These are phyloP conservation scores for Prorocentrum cordatum DNA, from an alignment of 169 alveolate genomes.

Conservation along the genomic window DNA sequence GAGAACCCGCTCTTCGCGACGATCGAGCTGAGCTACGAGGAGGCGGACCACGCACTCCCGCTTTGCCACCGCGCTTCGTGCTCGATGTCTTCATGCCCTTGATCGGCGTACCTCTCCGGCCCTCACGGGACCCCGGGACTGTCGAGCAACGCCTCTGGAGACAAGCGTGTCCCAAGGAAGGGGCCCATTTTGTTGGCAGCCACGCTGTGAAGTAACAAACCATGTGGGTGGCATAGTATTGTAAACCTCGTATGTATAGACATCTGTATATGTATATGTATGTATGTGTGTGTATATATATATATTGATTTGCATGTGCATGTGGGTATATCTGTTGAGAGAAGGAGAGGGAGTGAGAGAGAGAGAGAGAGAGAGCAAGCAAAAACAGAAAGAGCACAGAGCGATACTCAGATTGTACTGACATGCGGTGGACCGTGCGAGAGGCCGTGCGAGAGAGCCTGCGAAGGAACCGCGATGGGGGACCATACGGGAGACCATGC, in stretches of 20 bases:
- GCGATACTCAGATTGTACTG: too few species aligned
- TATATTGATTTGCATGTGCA: not conserved
- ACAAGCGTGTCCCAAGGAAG: too few species aligned
- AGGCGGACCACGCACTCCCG: conserved; percentile 83
- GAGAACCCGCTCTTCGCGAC: conserved; percentile 95
- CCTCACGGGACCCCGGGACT: too few species aligned
- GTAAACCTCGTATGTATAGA: conserved; percentile 31
- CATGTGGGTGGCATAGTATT: not conserved
- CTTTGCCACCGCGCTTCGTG: too few species aligned
- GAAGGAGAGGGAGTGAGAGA: not conserved
- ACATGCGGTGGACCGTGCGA: conserved; percentile 76
- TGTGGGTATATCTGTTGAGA: not conserved
- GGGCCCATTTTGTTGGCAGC: not conserved
- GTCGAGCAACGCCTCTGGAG: too few species aligned
- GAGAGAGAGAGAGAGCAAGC: too few species aligned
- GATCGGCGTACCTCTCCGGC: too few species aligned
- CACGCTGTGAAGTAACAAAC: not conserved
- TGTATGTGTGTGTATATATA: not conserved
- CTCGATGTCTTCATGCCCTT: too few species aligned
- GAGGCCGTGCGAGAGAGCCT: not conserved
- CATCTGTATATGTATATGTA: conserved; percentile 55
- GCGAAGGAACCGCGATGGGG: not conserved
- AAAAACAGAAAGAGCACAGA: too few species aligned
- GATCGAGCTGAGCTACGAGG: conserved; percentile 87
- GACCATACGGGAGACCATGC: too few species aligned